Evolutionary conservation across 306 rosid genomes (phyloP).

Genomic region (Arachis stenosperma): DNA sequence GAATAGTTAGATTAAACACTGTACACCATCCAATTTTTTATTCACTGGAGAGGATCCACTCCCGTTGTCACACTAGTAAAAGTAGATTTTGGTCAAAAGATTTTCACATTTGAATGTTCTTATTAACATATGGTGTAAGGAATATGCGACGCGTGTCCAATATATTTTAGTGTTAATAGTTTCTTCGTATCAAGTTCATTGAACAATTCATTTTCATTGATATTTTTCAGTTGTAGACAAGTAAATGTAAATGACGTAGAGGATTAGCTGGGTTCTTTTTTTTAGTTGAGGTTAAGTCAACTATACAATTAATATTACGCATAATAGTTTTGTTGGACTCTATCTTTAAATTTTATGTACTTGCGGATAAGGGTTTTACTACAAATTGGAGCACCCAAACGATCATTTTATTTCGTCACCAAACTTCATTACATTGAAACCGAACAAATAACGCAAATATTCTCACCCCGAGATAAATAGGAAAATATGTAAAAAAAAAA

Average conservation of each 20-base stretch:
- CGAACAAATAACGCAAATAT: no score
- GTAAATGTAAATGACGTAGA: background rate
- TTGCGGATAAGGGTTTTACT: background rate
- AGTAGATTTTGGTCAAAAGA: no score
- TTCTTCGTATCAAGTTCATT: background rate
- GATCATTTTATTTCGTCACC: background rate
- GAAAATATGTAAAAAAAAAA: background rate
- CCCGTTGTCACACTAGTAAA: background rate
- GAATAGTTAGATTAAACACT: no score
- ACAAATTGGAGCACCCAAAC: background rate
- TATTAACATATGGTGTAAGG: background rate
- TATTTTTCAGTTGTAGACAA: background rate
- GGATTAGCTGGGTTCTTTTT: background rate
- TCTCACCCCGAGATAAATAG: no score
- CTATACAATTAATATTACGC: background rate
- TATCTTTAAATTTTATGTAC: background rate
- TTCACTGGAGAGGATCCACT: no score
- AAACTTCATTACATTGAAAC: background rate
- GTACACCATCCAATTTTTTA: no score
- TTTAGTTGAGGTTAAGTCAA: background rate
- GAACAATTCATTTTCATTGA: background rate
- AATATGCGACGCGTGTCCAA: slow-evolving; percentile 1
- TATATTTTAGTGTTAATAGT: background rate
- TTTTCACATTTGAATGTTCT: slow-evolving; percentile 11
- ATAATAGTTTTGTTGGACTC: background rate